A percentile compares a stretch with the other conserved stretches of the same genome.
Conservation (phyloP, 2,329 filamentous ascomycete genomes). For the Pezicula rhizophila region DNA sequence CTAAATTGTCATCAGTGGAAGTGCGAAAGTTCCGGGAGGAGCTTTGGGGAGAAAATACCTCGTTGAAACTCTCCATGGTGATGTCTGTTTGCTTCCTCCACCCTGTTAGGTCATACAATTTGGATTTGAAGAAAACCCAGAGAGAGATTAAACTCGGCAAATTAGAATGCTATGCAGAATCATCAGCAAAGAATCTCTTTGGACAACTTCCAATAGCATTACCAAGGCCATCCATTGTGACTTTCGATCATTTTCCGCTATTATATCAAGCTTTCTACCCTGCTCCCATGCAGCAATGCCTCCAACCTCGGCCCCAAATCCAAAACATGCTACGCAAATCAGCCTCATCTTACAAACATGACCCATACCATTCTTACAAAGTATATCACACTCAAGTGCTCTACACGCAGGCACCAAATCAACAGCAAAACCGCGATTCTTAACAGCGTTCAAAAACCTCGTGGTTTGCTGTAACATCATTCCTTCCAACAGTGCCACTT, state of each 20-base stretch:
- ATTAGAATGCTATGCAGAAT: constrained; percentile 17
- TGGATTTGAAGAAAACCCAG: not conserved
- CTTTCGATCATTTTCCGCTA: constrained; percentile 25
- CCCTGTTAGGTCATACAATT: no score
- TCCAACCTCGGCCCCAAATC: constrained; percentile 19
- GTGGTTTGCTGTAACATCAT: constrained; percentile 20
- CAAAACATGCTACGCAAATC: constrained; percentile 19
- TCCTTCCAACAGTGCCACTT: constrained; percentile 19
- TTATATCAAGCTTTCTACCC: constrained; percentile 17
- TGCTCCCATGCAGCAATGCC: constrained; percentile 20
- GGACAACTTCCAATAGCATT: constrained; percentile 5
- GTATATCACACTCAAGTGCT: constrained; percentile 4
- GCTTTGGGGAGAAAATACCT: no score
- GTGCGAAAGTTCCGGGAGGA: no score
- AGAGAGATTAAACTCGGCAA: constrained; percentile 16
- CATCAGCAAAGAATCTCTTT: constrained; percentile 6
- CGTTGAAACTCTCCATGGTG: no score
- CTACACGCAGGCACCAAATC: constrained; percentile 2
- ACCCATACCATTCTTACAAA: not conserved
- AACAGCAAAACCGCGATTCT: not conserved
- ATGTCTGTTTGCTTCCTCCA: no score
- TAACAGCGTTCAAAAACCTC: constrained; percentile 8
- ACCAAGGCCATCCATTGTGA: constrained; percentile 24
- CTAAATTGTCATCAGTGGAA: not conserved
- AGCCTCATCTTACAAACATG: no score